Conservation (phyloP, 139 green algal genomes). For the Raphidocelis subcapitata region DNA sequence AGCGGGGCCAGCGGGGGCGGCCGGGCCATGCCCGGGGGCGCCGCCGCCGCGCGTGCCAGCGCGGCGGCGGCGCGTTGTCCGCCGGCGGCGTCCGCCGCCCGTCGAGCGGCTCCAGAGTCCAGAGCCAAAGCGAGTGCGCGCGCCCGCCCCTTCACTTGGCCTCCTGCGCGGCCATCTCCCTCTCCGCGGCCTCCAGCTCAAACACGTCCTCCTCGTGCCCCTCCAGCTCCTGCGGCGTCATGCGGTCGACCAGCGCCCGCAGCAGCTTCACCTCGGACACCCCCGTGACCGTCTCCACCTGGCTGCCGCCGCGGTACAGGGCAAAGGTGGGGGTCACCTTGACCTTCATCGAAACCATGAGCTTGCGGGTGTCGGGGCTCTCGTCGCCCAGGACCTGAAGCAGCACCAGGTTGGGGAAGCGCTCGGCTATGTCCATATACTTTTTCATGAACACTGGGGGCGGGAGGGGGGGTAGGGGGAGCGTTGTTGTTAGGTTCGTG, state of each 20-base stretch:
- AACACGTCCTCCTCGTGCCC: conserved; percentile 23
- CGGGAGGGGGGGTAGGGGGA: too few species aligned
- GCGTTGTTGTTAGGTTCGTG: too few species aligned
- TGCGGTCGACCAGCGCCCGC: conserved; percentile 34
- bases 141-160: too few species aligned
- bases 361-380: conserved; percentile 47
- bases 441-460: conserved; percentile 6
- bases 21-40: too few species aligned
- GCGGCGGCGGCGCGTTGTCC: too few species aligned
- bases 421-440: conserved; percentile 13
- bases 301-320: conserved; percentile 50
- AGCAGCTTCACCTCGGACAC: conserved; percentile 61
- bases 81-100: too few species aligned
- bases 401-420: conserved; percentile 40
- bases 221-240: conserved; percentile 19
- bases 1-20: too few species aligned
- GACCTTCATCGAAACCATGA: conserved; percentile 54
- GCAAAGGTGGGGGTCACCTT: conserved; percentile 70
- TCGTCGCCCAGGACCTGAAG: conserved; percentile 66
- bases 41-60: too few species aligned
- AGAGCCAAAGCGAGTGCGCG: too few species aligned
- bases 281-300: conserved; percentile 45
- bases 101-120: too few species aligned
- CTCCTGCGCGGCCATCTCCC: not conserved
- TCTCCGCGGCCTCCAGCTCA: conserved; percentile 15